Evolutionary conservation across 2,329 filamentous ascomycete genomes (phyloP).

Genomic region (Leptographium lundbergii): DNA sequence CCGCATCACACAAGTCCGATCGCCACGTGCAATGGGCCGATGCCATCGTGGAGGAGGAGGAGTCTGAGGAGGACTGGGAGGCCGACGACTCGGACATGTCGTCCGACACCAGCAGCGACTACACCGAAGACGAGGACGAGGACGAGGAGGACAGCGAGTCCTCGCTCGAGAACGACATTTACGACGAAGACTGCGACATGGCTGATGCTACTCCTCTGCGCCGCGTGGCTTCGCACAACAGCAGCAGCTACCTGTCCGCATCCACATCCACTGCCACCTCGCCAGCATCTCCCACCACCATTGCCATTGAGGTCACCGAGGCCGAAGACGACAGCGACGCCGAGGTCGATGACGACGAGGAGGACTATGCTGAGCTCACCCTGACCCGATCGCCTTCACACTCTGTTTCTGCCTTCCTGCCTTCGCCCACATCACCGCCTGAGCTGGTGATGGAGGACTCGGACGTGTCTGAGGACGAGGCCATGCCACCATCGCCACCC

Average conservation of each 20-base stretch:
- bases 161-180: conserved; percentile 9
- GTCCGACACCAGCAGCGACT: conserved; percentile 32
- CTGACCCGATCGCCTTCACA: conserved; percentile 59
- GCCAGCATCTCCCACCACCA: conserved; percentile 15
- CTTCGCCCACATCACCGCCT: conserved; percentile 38
- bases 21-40: conserved; percentile 84
- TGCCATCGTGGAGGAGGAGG: conserved; percentile 52
- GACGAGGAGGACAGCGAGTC: conserved; percentile 30
- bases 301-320: conserved; percentile 19
- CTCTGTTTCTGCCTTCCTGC: conserved; percentile 37
- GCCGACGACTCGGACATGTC: conserved; percentile 47
- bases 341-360: conserved; percentile 45
- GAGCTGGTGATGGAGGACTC: conserved; percentile 51
- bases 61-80: conserved; percentile 54
- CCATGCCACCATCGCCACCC: conserved; percentile 59
- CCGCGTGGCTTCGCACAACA: conserved; percentile 29
- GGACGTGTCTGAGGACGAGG: conserved; percentile 55
- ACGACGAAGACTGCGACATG: conserved; percentile 49
- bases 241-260: neutral
- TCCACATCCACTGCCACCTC: conserved; percentile 17
- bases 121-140: conserved; percentile 35
- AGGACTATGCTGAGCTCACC: conserved; percentile 52
- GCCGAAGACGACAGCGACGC: conserved; percentile 21
- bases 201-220: conserved; percentile 32
- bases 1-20: conserved; percentile 30